A percentile compares a stretch with the other conserved stretches of the same genome.
These are phyloP conservation scores for Fusarium sp. DNA, from an alignment of 2,329 filamentous ascomycete species.

Conservation along the genomic window DNA sequence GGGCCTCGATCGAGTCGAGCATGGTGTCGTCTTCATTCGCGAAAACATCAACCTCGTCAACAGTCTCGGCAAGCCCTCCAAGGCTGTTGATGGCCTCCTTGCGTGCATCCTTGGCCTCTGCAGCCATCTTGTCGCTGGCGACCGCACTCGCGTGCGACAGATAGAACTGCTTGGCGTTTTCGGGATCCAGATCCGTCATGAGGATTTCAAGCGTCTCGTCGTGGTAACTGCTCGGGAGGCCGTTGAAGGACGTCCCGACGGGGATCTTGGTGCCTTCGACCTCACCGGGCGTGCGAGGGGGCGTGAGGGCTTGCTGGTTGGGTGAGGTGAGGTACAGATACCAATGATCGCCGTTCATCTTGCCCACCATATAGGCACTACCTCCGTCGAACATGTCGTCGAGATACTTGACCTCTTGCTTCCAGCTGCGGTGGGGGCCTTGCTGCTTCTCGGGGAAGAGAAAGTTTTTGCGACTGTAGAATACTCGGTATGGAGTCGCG, in stretches of 20 bases:
- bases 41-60: conserved; percentile 83
- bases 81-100: conserved; percentile 68
- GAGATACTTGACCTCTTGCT: conserved; percentile 91
- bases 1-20: conserved; percentile 72
- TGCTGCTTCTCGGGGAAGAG: conserved; percentile 94
- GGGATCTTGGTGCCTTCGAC: conserved; percentile 62
- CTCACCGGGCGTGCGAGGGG: conserved; percentile 79
- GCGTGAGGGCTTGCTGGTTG: conserved; percentile 78
- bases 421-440: conserved; percentile 96
- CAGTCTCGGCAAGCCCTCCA: conserved; percentile 63
- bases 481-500: conserved; percentile 92
- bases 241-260: conserved; percentile 56
- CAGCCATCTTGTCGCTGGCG: conserved; percentile 81
- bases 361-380: conserved; percentile 99
- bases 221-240: conserved; percentile 60
- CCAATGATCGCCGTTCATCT: conserved; percentile 99
- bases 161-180: conserved; percentile 78
- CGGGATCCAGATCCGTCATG: conserved; percentile 76
- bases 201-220: conserved; percentile 83
- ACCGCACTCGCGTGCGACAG: conserved; percentile 82
- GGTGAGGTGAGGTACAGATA: conserved; percentile 97
- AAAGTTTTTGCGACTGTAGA: conserved; percentile 99
- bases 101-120: conserved; percentile 72
- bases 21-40: conserved; percentile 68
- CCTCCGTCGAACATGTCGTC: conserved; percentile 92